Base-by-base conservation (phyloP, 2,329 filamentous ascomycete genomes). In the Cercospora canescens region DNA sequence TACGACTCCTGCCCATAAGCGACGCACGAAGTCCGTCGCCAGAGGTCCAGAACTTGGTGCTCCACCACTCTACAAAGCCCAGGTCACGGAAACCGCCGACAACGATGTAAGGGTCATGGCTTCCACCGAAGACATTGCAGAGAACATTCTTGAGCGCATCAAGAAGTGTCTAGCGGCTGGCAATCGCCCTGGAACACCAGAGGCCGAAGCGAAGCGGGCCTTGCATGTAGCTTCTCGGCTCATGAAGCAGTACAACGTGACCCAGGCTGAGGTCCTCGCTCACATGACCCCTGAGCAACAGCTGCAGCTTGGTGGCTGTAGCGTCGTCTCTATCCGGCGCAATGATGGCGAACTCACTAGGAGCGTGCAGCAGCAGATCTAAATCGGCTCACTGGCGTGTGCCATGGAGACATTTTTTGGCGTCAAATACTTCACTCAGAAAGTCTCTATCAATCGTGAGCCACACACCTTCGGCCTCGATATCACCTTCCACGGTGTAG, bases 401-500 rank as follows among this genome's bases (percentile, higher is more conserved):
- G 69, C 64, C 4, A 66, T 69, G 32, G 26, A 61, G 12, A 4
- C 16, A 6, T 70, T 64, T 41, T 70, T 69, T 32, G 60, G 41
- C 48, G 37, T 34, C 18, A 45, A 61, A 21, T 62, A 26, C 16
- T 67, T 60, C 54, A 32, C 41, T 26, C 18, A 16, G 21, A 39
- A 41, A 12, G 6, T 18, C 6, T 12, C 11, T 16, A 58, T 26
- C 21, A 32, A 28, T 6, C 12, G n/a, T 21, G 26, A 56, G n/a
- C n/a, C 30, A 18, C 11, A 7, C 14, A 18, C 16, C 14, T 55
- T 14, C 9, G 28, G 39, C 30, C 45, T 67, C 32, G 8, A 21
- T 3, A 26, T 70, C 34, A 69, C 63, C 1, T 75, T 74, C 62
- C 72, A 70, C 48, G 74, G 74, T 4, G 70, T 75, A 41, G 70